Evolutionary conservation across 1,284 basidiomycete species (phyloP).

Genomic region (Earliella scabrosa): DNA sequence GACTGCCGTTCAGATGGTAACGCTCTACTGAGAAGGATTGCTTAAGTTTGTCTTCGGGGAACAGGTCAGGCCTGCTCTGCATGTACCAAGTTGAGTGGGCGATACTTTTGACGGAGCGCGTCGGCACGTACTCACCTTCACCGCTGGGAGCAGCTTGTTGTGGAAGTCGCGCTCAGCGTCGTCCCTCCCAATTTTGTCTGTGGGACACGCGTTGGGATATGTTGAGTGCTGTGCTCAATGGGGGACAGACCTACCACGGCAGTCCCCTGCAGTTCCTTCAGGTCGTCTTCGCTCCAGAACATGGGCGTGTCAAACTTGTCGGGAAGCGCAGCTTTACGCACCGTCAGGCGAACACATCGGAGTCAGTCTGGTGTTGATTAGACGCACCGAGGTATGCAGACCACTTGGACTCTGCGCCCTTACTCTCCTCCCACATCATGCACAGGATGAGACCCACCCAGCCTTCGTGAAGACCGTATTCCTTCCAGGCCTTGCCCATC

Average conservation of each 20-base stretch:
- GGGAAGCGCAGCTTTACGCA: constrained; percentile 64
- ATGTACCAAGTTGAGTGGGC: not conserved
- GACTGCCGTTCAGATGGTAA: constrained; percentile 92
- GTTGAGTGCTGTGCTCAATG: no score
- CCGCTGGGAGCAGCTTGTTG: constrained; percentile 65
- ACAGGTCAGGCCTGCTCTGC: constrained; percentile 75
- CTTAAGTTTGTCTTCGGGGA: constrained; percentile 52
- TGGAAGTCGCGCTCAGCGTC: constrained; percentile 83
- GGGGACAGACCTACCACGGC: constrained; percentile 77
- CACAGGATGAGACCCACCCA: constrained; percentile 91
- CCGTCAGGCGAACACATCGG: not conserved
- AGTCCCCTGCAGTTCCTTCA: constrained; percentile 83
- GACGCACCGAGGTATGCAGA: constrained; percentile 66
- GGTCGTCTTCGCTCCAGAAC: constrained; percentile 86
- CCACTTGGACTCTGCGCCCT: constrained; percentile 66
- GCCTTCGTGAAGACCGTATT: constrained; percentile 61
- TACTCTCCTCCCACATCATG: constrained; percentile 92
- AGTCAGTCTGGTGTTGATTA: not conserved
- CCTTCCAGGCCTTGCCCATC: constrained; percentile 71
- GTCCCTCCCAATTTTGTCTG: constrained; percentile 86
- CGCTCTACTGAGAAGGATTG: constrained; percentile 71
- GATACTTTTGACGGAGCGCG: not conserved
- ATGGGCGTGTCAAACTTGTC: constrained; percentile 87
- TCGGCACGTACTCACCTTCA: constrained; percentile 56
- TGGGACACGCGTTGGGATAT: not conserved